Evolutionary conservation across 129 eudicot genomes (phyloP).

Genomic region (Flaveria ramosissima): DNA sequence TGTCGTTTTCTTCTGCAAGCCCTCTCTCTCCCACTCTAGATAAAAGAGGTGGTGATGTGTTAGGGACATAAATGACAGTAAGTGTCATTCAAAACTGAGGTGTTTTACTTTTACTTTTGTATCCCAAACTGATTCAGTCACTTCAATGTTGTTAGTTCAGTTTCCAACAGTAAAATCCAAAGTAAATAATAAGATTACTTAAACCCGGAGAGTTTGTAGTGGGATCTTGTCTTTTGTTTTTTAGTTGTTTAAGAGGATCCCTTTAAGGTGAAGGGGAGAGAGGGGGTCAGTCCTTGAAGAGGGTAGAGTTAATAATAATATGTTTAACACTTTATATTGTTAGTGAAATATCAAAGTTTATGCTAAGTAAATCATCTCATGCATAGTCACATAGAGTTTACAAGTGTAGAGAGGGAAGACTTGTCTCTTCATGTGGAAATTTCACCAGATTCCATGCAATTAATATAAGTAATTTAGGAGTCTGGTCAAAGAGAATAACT

Average conservation of each 20-base stretch:
- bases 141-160: constrained; percentile 46
- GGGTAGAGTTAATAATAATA: not conserved
- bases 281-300: too few species aligned
- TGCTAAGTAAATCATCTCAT: too few species aligned
- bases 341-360: not conserved
- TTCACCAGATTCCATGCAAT: not conserved
- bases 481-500: too few species aligned
- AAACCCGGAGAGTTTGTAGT: not conserved
- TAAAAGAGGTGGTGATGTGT: constrained; percentile 31
- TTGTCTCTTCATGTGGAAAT: too few species aligned
- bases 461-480: too few species aligned
- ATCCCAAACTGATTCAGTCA: constrained; percentile 57
- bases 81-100: constrained; percentile 36
- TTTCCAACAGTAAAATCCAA: not conserved
- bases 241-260: too few species aligned
- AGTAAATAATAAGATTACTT: not conserved
- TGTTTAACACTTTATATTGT: not conserved
- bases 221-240: not conserved
- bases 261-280: too few species aligned
- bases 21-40: constrained; percentile 4
- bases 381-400: too few species aligned
- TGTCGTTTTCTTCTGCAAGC: constrained; percentile 48
- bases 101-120: constrained; percentile 33
- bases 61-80: constrained; percentile 33
- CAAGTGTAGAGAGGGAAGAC: too few species aligned